phyloP scores from a whole-genome alignment of 306 rosid species.

The Cucurbita pepo region DNA sequence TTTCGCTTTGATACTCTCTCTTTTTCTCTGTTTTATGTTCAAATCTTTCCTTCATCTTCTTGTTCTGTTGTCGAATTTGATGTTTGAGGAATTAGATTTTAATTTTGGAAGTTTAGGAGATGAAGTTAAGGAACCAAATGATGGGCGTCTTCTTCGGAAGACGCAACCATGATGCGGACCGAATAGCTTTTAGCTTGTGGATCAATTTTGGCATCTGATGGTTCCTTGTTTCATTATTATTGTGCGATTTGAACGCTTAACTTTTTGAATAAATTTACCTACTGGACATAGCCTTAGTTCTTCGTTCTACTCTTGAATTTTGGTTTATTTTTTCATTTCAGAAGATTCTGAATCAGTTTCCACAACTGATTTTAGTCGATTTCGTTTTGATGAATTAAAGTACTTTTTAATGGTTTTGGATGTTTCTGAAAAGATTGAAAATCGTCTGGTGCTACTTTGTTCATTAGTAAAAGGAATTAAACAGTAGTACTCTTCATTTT shows the following conservation, averaged over 20 bases:
- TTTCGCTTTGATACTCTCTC: too few relatives aligned
- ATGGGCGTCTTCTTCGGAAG: constrained; percentile 29
- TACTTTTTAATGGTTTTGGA: background rate
- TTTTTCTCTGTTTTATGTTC: too few relatives aligned
- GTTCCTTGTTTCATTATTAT: constrained; percentile 19
- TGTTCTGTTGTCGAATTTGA: background rate
- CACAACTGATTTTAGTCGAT: too few relatives aligned
- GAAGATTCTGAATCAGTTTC: too few relatives aligned
- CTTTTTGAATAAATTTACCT: background rate
- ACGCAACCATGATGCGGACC: constrained; percentile 94
- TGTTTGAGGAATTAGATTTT: background rate
- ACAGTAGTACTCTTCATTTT: too few relatives aligned
- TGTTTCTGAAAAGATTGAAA: too few relatives aligned
- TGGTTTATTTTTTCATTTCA: background rate
- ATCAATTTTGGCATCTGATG: constrained; percentile 70
- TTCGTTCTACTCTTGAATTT: background rate
- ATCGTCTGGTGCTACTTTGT: too few relatives aligned
- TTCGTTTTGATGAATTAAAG: too few relatives aligned
- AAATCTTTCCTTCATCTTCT: background rate
- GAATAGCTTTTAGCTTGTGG: constrained; percentile 64
- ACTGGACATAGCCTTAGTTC: background rate
- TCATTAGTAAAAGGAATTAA: too few relatives aligned
- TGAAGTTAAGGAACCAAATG: constrained; percentile 34
- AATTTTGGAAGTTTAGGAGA: background rate
- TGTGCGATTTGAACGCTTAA: background rate